These are phyloP conservation scores for Neophaeococcomyces aloes DNA, from an alignment of 2,329 filamentous ascomycete species.

Conservation along the genomic window DNA sequence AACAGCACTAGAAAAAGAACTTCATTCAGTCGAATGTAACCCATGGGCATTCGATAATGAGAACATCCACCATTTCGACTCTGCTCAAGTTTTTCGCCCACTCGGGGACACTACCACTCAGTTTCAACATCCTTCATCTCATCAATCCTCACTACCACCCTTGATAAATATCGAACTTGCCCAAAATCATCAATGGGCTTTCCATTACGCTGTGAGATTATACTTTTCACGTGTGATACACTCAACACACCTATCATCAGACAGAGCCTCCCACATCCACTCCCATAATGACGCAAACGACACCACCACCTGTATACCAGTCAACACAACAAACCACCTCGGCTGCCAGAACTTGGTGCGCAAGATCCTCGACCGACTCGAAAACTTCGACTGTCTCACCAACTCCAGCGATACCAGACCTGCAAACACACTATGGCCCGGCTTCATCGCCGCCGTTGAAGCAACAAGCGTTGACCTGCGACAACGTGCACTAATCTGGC, in stretches of 20 bases:
- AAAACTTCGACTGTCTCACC: slow-evolving; percentile 9
- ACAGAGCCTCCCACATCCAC: too few relatives aligned
- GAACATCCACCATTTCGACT: too few relatives aligned
- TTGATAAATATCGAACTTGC: not conserved
- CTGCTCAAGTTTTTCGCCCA: too few relatives aligned
- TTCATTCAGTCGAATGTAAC: too few relatives aligned
- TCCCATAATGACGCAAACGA: too few relatives aligned
- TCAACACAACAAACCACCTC: not conserved
- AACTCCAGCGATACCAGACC: not conserved
- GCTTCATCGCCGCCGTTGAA: slow-evolving; percentile 10
- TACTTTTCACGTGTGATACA: slow-evolving; percentile 6
- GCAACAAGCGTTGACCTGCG: slow-evolving; percentile 5
- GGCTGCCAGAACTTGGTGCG: slow-evolving; percentile 3
- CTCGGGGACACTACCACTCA: too few relatives aligned
- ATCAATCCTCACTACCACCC: not conserved
- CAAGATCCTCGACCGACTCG: slow-evolving; percentile 8
- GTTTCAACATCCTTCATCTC: too few relatives aligned
- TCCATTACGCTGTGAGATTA: slow-evolving; percentile 8
- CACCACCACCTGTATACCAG: too few relatives aligned
- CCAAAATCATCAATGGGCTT: slow-evolving; percentile 10
- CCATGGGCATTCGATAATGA: too few relatives aligned
- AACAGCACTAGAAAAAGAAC: too few relatives aligned
- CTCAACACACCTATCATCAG: not conserved
- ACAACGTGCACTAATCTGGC: slow-evolving; percentile 11
- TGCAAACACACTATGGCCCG: slow-evolving; percentile 10